Base-by-base conservation (phyloP, 495 filamentous ascomycete genomes). In the Hyaloscypha finlandica region DNA sequence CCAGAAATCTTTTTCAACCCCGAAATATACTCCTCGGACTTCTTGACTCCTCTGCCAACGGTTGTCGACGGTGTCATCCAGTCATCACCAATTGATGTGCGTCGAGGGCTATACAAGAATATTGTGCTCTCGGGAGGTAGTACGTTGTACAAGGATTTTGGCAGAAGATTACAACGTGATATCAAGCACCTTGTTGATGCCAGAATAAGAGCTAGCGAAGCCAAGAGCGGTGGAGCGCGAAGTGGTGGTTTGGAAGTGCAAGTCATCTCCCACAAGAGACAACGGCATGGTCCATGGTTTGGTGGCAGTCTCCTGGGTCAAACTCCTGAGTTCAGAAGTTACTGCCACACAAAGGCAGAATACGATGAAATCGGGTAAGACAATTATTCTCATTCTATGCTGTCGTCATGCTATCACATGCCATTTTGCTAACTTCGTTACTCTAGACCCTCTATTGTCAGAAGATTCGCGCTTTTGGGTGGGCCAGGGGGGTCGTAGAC, bases 1-100 rank as follows among this genome's bases (percentile, higher is more conserved):
- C 95, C 95, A 53, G 95, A 99, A 78, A 99, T 99, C 70, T 99
- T 98, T 83, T 99, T 99, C 85, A 99, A 98, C 78, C 95, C 95
- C 39, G 95, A 99, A 82, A 98, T 98, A 74, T 97, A 97, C 82
- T 96, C 92, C 35, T 97, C 94, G 65, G 96, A 99, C 77, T 99
- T 98, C 81, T 82, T 98, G 68, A 99, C 95, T 4, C 95, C 95
- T 6, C 84, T 99, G 3, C 95, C 95, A 35, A 92, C 83, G 57
- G 93, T 98, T 51, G 95, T 98, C 56, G 95, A 99, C 75, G 90
- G 89, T 59, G 95, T 98, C 66, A 99, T 99, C 74, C 95, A 99
- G 77, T 92, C 90, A 25, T 96, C 93, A 52, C 95, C 95, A 35
- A 99, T 99, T 73, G 95, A 99, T 76, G 95, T 99, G 57, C 91